Evolutionary conservation across 2,329 filamentous ascomycete genomes (phyloP).

Genomic region (Exophiala alcalophila): DNA sequence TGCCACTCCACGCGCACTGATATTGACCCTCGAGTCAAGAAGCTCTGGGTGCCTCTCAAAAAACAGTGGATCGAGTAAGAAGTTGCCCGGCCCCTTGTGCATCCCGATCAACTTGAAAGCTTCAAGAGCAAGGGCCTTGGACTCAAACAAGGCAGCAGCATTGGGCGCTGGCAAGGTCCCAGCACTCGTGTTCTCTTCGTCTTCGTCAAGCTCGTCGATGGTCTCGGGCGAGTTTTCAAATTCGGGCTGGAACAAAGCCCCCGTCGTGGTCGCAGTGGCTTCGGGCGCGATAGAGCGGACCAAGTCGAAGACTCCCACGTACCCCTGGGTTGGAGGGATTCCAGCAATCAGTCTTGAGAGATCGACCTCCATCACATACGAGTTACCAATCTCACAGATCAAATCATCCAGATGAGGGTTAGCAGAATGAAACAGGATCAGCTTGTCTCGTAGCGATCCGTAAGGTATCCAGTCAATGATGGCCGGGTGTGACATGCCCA

Average conservation of each 20-base stretch:
- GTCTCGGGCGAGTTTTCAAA: constrained; percentile 8
- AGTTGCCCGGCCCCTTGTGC: constrained; percentile 10
- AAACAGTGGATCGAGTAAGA: constrained; percentile 15
- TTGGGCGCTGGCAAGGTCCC: constrained; percentile 7
- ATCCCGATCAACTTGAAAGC: constrained; percentile 18
- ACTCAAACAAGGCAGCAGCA: constrained; percentile 9
- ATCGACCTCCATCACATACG: constrained; percentile 16
- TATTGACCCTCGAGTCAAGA: constrained; percentile 1
- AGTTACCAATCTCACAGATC: constrained; percentile 17
- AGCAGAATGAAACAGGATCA: constrained; percentile 17
- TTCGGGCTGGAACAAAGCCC: constrained; percentile 1
- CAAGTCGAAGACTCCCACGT: constrained; percentile 20
- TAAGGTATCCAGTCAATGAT: constrained; percentile 19
- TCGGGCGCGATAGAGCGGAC: constrained; percentile 16
- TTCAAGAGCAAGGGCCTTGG: constrained; percentile 7
- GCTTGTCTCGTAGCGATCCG: constrained; percentile 13
- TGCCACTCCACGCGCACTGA: constrained; percentile 14
- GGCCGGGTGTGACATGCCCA: constrained; percentile 10
- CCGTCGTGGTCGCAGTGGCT: constrained; percentile 1
- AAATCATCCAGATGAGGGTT: constrained; percentile 13
- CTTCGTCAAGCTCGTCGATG: constrained; percentile 6
- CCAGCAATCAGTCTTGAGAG: constrained; percentile 10
- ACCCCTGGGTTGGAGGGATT: constrained; percentile 8
- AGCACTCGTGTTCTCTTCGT: neutral
- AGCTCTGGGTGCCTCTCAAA: constrained; percentile 17